Conservation (phyloP, 169 alveolate species). For the Plasmodium inui region DNA sequence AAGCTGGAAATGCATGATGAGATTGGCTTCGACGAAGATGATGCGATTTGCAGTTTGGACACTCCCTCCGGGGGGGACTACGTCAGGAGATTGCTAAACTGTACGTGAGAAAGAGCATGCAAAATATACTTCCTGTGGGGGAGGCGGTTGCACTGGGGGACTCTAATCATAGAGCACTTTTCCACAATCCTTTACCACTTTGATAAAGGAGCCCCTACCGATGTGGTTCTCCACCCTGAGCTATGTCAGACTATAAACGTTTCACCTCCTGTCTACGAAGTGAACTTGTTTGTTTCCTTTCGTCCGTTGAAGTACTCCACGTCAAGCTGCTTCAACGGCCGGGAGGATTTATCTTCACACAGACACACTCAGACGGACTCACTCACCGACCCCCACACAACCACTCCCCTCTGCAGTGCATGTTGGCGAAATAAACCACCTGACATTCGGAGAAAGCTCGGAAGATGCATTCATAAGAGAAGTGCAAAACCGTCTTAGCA, state of each 20-base stretch:
- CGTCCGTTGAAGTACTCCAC: not conserved
- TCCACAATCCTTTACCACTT: not conserved
- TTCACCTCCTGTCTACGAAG: not conserved
- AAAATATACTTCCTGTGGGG: not conserved
- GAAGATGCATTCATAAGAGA: slow-evolving; percentile 12
- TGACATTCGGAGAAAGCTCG: not conserved
- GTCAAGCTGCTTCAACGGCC: not conserved
- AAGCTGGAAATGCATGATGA: not conserved
- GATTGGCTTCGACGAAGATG: not conserved
- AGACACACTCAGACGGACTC: no score
- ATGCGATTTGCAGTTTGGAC: not conserved
- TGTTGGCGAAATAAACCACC: slow-evolving; percentile 1
- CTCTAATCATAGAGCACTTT: no score
- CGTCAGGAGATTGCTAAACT: not conserved
- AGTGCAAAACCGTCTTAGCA: not conserved
- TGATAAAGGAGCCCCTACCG: not conserved
- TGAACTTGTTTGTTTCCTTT: not conserved
- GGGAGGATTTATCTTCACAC: not conserved
- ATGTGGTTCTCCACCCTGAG: not conserved
- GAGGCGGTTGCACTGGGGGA: not conserved
- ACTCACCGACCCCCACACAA: no score
- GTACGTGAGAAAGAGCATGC: not conserved
- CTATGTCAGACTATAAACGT: not conserved
- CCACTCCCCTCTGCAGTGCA: not conserved
- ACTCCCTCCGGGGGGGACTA: not conserved